Percentiles rank a stretch among this genome's conserved stretches.
Conservation (phyloP, 2,329 filamentous ascomycete species). For the Exserohilum turcica region DNA sequence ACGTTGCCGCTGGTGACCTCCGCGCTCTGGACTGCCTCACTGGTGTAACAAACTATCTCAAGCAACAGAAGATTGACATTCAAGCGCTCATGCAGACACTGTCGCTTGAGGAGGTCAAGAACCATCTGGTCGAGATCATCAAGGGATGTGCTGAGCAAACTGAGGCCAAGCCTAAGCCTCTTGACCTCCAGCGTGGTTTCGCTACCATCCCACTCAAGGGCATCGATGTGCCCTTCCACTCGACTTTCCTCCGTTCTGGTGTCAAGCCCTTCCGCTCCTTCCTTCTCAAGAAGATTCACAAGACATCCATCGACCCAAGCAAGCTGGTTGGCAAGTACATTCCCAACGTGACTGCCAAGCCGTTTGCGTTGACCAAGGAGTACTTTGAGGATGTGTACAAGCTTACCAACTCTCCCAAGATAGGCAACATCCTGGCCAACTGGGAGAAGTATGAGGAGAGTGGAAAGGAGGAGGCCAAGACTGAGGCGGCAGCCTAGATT, state of each 20-base stretch:
- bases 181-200: constrained; percentile 92
- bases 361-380: constrained; percentile 95
- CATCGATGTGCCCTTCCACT: constrained; percentile 99
- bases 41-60: constrained; percentile 91
- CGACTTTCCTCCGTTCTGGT: constrained; percentile 94
- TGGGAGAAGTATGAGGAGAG: constrained; percentile 59
- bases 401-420: constrained; percentile 80
- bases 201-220: constrained; percentile 96
- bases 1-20: constrained; percentile 70
- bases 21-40: constrained; percentile 69
- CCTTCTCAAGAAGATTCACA: constrained; percentile 99
- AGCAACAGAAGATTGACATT: constrained; percentile 96
- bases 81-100: constrained; percentile 86
- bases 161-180: constrained; percentile 81
- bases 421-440: constrained; percentile 82
- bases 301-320: constrained; percentile 95
- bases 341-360: constrained; percentile 94
- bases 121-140: constrained; percentile 88
- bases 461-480: constrained; percentile 35
- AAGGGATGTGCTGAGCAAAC: constrained; percentile 85
- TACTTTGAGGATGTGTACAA: constrained; percentile 99
- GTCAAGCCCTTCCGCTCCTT: constrained; percentile 99
- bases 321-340: constrained; percentile 99
- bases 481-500: constrained; percentile 26
- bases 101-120: constrained; percentile 88